These are phyloP conservation scores for Rhynchosporium graminicola DNA, from an alignment of 2,329 filamentous ascomycete species.

Conservation along the genomic window DNA sequence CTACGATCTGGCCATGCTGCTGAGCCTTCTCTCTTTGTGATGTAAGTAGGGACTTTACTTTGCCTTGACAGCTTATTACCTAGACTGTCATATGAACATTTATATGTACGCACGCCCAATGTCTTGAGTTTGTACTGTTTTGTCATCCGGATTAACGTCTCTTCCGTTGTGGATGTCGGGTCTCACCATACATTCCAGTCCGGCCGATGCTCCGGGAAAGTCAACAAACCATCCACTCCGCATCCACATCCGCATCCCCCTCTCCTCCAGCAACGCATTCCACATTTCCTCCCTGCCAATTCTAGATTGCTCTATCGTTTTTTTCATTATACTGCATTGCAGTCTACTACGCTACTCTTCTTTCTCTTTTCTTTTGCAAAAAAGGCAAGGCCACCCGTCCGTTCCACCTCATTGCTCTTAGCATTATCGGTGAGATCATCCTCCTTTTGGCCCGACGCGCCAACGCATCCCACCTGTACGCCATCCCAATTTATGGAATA, in stretches of 20 bases:
- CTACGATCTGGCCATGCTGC: too few species aligned
- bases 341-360: not conserved
- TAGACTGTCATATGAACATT: too few species aligned
- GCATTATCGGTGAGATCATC: not conserved
- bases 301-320: conserved; percentile 14
- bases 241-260: not conserved
- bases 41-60: too few species aligned
- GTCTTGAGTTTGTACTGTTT: not conserved
- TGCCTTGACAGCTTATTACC: too few species aligned
- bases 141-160: not conserved
- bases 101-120: too few species aligned
- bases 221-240: conserved; percentile 10
- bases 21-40: too few species aligned
- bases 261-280: conserved; percentile 2
- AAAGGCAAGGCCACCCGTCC: not conserved
- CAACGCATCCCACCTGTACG: not conserved
- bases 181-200: conserved; percentile 6
- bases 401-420: conserved; percentile 4
- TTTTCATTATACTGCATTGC: conserved; percentile 11
- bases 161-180: not conserved
- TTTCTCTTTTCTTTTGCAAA: conserved; percentile 3
- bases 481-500: not conserved
- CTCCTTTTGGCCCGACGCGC: not conserved
- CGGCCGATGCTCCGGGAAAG: not conserved
- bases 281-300: not conserved